These are phyloP conservation scores for Fusarium subtropicale DNA, from an alignment of 2,329 filamentous ascomycete genomes.

Conservation along the genomic window DNA sequence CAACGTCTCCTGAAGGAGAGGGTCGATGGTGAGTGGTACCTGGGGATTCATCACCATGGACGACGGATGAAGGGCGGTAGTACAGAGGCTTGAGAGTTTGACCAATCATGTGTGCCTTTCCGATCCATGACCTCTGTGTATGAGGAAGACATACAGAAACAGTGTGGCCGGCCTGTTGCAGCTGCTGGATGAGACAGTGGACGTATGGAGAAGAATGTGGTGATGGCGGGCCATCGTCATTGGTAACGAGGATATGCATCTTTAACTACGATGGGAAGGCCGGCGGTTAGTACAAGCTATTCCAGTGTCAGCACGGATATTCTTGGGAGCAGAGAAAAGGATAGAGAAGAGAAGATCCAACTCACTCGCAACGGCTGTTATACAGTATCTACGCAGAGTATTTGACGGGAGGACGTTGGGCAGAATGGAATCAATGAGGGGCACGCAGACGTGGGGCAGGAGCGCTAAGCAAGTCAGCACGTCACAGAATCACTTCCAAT, in stretches of 20 bases:
- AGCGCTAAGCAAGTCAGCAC: constrained; percentile 43
- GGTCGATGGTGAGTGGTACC: constrained; percentile 72
- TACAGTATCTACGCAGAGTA: constrained; percentile 16
- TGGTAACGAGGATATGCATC: constrained; percentile 76
- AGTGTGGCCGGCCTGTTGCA: constrained; percentile 81
- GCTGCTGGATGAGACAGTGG: constrained; percentile 76
- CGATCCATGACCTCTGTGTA: constrained; percentile 96
- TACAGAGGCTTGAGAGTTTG: constrained; percentile 86
- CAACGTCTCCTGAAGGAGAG: constrained; percentile 66
- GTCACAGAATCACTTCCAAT: constrained; percentile 34
- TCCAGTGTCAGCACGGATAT: neutral
- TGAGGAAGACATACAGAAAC: constrained; percentile 93
- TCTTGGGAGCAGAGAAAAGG: neutral
- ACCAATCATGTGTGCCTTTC: constrained; percentile 96
- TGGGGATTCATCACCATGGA: constrained; percentile 61
- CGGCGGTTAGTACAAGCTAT: constrained; percentile 1
- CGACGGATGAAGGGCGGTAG: constrained; percentile 71
- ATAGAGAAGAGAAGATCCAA: neutral
- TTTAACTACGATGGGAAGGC: constrained; percentile 29
- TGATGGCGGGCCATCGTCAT: constrained; percentile 85
- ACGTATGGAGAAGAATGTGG: constrained; percentile 83
- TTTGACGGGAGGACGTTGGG: constrained; percentile 19
- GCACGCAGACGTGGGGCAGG: constrained; percentile 46
- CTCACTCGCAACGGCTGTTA: constrained; percentile 19
- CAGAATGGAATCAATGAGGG: constrained; percentile 27